Conservation (phyloP, 768 basidiomycete species). For the Pisolithus tinctorius region DNA sequence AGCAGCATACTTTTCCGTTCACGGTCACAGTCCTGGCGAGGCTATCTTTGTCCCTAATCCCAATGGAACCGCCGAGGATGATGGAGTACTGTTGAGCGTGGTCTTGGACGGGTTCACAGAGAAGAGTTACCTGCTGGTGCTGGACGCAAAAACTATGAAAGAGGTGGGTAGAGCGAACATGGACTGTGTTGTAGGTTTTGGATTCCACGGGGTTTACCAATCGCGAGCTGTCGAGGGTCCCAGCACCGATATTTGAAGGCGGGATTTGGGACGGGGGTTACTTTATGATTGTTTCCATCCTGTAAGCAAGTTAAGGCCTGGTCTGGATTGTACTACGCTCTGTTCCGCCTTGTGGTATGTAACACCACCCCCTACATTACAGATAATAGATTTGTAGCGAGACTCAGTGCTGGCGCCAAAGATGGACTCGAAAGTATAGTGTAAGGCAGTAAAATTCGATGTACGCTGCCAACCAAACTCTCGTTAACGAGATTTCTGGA, state of each 20-base stretch:
- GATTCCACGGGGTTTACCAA: conserved; percentile 30
- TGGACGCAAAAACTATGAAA: conserved; percentile 30
- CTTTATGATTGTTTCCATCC: too few species aligned
- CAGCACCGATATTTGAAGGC: conserved; percentile 15
- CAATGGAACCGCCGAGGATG: conserved; percentile 24
- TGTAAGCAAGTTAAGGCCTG: too few species aligned
- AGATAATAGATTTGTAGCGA: too few species aligned
- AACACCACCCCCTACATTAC: too few species aligned
- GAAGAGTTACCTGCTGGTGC: conserved; percentile 30
- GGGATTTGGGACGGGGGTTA: neutral
- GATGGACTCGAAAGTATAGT: too few species aligned
- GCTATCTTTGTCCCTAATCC: conserved; percentile 32
- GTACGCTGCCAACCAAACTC: too few species aligned
- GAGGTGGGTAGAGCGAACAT: conserved; percentile 33
- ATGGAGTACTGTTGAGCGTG: conserved; percentile 32
- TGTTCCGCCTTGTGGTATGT: too few species aligned
- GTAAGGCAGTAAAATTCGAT: too few species aligned
- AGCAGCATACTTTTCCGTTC: conserved; percentile 20
- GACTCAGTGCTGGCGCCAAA: too few species aligned
- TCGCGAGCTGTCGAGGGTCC: conserved; percentile 5
- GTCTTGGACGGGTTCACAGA: conserved; percentile 27
- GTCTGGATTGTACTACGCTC: too few species aligned
- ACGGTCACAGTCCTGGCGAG: conserved; percentile 29
- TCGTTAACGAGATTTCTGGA: too few species aligned
- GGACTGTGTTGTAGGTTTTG: conserved; percentile 26